A percentile compares a stretch with the other conserved stretches of the same genome.
Evolutionary conservation across 2,329 filamentous ascomycete species (phyloP).

Genomic region (Ophiostoma triangulosporum): DNA sequence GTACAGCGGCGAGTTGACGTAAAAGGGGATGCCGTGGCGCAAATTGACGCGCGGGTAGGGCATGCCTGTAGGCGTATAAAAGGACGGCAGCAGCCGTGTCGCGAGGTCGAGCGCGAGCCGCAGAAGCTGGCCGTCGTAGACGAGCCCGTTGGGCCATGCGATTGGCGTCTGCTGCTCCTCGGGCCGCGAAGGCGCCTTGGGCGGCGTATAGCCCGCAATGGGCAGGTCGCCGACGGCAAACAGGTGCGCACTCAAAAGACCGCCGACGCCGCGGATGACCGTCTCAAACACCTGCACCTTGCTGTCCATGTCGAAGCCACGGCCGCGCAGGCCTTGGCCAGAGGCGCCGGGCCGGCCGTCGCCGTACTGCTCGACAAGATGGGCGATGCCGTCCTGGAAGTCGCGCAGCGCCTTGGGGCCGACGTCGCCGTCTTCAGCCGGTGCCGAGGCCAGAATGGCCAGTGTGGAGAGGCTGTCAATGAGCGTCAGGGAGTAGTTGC

Average conservation of each 20-base stretch:
- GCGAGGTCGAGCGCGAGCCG: slow-evolving; percentile 80
- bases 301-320: slow-evolving; percentile 88
- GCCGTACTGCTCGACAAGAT: slow-evolving; percentile 71
- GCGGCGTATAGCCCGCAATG: slow-evolving; percentile 57
- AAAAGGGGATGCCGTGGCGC: slow-evolving; percentile 76
- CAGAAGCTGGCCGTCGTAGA: slow-evolving; percentile 80
- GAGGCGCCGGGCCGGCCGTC: slow-evolving; percentile 59
- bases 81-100: slow-evolving; percentile 74
- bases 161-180: slow-evolving; percentile 35
- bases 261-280: slow-evolving; percentile 84
- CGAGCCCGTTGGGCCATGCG: slow-evolving; percentile 60
- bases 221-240: slow-evolving; percentile 87
- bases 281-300: slow-evolving; percentile 99
- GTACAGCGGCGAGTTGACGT: slow-evolving; percentile 71
- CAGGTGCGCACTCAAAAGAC: slow-evolving; percentile 80
- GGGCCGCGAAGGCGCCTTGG: slow-evolving; percentile 21
- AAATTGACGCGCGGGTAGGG: slow-evolving; percentile 93
- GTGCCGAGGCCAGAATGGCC: slow-evolving; percentile 74
- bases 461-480: slow-evolving; percentile 93
- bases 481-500: slow-evolving; percentile 91
- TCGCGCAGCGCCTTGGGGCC: slow-evolving; percentile 50
- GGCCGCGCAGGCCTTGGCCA: slow-evolving; percentile 57
- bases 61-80: slow-evolving; percentile 79
- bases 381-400: slow-evolving; percentile 69
- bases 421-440: slow-evolving; percentile 37